Evolutionary conservation across 176 grass and related monocot genomes (phyloP).

Genomic region (Triticum urartu): DNA sequence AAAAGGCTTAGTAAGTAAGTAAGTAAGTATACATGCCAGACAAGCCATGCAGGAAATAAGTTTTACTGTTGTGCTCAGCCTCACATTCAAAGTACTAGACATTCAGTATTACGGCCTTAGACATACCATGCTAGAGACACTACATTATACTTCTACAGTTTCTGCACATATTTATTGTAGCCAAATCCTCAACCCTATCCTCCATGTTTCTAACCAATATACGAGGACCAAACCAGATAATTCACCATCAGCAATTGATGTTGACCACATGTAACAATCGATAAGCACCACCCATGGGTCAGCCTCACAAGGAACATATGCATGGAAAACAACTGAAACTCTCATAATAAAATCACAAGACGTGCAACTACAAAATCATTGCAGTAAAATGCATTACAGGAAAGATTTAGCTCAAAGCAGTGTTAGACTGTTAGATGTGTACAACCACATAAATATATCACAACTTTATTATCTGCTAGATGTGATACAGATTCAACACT

Average conservation of each 20-base stretch:
- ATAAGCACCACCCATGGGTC: neutral
- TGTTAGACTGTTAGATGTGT: neutral
- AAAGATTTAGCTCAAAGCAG: neutral
- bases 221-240: neutral
- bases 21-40: neutral
- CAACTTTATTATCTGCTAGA: neutral
- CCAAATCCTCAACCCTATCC: neutral
- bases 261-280: neutral
- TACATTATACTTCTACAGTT: conserved; percentile 3
- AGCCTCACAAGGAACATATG: neutral
- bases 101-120: neutral
- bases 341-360: neutral
- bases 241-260: neutral
- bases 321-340: conserved; percentile 5
- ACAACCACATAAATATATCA: neutral
- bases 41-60: neutral
- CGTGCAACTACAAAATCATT: neutral
- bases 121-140: neutral
- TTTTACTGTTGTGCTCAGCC: neutral
- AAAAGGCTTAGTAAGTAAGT: too few species aligned
- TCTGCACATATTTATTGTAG: neutral
- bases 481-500: neutral
- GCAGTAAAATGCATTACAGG: neutral
- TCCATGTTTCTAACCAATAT: neutral
- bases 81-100: neutral